Base-by-base conservation (phyloP, 129 eudicot species). In the Heracleum sosnowskyi region DNA sequence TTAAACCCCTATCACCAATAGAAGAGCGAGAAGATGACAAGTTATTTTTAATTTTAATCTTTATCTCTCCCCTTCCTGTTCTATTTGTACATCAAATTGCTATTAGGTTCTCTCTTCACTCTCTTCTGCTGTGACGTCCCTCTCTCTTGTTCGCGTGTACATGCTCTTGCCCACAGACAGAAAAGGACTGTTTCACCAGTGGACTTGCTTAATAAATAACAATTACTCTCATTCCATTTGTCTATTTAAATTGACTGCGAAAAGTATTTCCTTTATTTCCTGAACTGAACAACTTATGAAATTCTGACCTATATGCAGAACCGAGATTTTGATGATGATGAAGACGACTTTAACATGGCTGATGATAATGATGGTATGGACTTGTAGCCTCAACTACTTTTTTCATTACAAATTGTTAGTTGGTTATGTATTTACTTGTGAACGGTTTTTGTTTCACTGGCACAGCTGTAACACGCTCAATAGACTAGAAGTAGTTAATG, bases 291-390 rank as follows among this genome's bases (percentile, higher is more conserved):
- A n/a, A 73, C 55, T 40, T 78, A 7, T 24, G 34, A 69, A 69
- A 71, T 60, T 49, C 10, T 80, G 74, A 69, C 51, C 53, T 76
- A 37, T 41, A 13, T 82, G 77, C 89, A 91, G 96, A 80, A 55
- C 17, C 4, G 33, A 45, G 91, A 85, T 77, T 86, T 79, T 80
- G 98, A 91, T 76, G 98, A 93, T 13, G 97, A 93, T 78, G 98
- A 93, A 41, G 98, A 93, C 69, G 98, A 91, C 76, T 88, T 31
- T 83, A 93, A 93, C 81, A 76, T 73, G 88, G 68, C 35, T 15
- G 98, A 86, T 37, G 94, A 87, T 40, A 49, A 37, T 24, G 84
- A 83, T 80, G 97, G 85, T 89, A 87, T 77, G 88, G 53, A 57
- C 28, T 47, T 41, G 37, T 29, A 44, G 40, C 46, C 33, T 17